Base-by-base conservation (phyloP, 352 stramenopile genomes). In the Phytopythium aichiense region DNA sequence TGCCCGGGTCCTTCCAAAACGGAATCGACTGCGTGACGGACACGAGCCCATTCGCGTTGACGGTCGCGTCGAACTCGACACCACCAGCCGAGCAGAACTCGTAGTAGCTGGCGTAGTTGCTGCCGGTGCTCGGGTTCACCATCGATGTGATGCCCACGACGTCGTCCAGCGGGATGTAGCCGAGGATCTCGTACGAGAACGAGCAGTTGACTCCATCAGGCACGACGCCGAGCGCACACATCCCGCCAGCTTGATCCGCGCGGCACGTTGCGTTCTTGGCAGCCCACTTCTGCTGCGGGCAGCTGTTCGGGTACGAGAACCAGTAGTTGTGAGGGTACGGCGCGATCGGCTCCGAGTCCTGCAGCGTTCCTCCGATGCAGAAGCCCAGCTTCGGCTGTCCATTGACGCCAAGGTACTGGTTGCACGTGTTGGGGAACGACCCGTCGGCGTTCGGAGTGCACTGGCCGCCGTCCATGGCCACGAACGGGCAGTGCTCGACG, bases 241-340 rank as follows among this genome's bases (percentile, higher is more conserved):
- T 49, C 3, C 81, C 81, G 42, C 74, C 74, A 0, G 67, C 38
- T 53, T 79, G 75, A 20, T 75, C 49, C 1, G 40, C 48, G 18
- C 79, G 75, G 60, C 72, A 89, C 18, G 49, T 50, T 0, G 53
- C 60, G 0, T 71, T 87, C 67, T 88, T 91, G 37, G 66, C 55
- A 16, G n/a, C 51, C 76, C 72, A 89, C 13, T 57, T 56, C 43
- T 67, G 55, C 42, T 69, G 63, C 8, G 75, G 78, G 49, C 81
- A 94, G 33, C 65, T 87, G 60, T 91, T 91, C 2, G 84, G 83
- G 71, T 87, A 92, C 12, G 86, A 95, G 64, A 84, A 91, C 86
- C 83, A 93, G 65, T 82, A 85, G 58, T 84, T 89, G 69, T 84
- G 66, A 15, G 75, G 79, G 72, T 95, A 93, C 42, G 82, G 86